phyloP scores from a whole-genome alignment of 31 red algal species.

The Bonnemaisonia californica region DNA sequence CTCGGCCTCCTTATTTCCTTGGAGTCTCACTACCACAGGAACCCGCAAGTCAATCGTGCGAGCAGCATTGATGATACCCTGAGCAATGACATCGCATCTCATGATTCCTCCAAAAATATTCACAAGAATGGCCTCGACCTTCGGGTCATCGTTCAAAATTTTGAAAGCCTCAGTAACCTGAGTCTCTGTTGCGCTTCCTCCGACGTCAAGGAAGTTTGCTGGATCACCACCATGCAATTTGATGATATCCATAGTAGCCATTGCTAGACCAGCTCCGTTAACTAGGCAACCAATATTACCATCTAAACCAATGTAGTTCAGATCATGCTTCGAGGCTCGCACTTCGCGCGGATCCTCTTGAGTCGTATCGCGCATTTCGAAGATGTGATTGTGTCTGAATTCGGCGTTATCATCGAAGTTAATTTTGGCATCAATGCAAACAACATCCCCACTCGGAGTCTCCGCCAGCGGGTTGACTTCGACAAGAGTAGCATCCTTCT shows the following conservation, averaged over 20 bases:
- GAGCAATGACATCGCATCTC: slow-evolving; percentile 97
- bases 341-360: slow-evolving; percentile 96
- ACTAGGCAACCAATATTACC: slow-evolving; percentile 98
- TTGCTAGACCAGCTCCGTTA: slow-evolving; percentile 97
- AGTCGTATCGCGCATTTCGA: slow-evolving; percentile 79
- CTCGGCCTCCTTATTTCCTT: slow-evolving; percentile 95
- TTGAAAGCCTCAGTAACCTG: slow-evolving; percentile 96
- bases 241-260: slow-evolving; percentile 99
- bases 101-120: slow-evolving; percentile 99
- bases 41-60: slow-evolving; percentile 78
- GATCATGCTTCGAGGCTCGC: slow-evolving; percentile 69
- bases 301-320: slow-evolving; percentile 97
- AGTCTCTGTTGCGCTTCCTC: slow-evolving; percentile 93
- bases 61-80: slow-evolving; percentile 96
- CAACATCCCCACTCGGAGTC: slow-evolving; percentile 71
- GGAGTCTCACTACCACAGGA: slow-evolving; percentile 91
- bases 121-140: slow-evolving; percentile 92
- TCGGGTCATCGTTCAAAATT: slow-evolving; percentile 85
- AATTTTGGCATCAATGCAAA: slow-evolving; percentile 97
- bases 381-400: slow-evolving; percentile 89
- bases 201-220: slow-evolving; percentile 97
- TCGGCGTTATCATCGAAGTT: slow-evolving; percentile 98
- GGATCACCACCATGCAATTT: slow-evolving; percentile 96
- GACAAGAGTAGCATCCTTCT: slow-evolving; percentile 87
- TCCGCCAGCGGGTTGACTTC: slow-evolving; percentile 97